Evolutionary conservation across 768 basidiomycete genomes (phyloP), one percentile per base, ranked within the genome.

Genomic region (Antrodiella citrinella): DNA sequence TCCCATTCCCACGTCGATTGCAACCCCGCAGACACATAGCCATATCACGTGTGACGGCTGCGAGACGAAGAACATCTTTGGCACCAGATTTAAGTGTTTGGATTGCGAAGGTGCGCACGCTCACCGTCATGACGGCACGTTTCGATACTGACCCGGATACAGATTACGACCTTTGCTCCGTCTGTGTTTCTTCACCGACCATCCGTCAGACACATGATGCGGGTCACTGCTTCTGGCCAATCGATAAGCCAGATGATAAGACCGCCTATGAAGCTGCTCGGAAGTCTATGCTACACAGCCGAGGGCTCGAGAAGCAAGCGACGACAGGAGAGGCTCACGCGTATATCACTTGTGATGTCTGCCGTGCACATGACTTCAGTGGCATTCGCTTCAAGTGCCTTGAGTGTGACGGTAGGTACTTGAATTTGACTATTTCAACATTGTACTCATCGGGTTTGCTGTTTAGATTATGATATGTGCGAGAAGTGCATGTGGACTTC

Each of bases 371-470:
- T 20, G 73, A 63, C 2, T 71, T 91, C 40, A 67, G 73, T 47
- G 89, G 88, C 4, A 61, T 79, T 51, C 72, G 90, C 42, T 82
- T 86, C 62, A 91, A 90, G 64, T 91, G 89, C 59, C 62, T 87
- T 20, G 82, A 87, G 54, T 91, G 88, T 62, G 69, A 72, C 47
- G 73, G 58, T 55, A 12, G 26, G 57, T 26, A 1, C 7, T 35
- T 35, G n/a, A n/a, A n/a, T n/a, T n/a, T n/a, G n/a, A n/a, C n/a
- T n/a, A n/a, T n/a, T n/a, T n/a, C n/a, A n/a, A n/a, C n/a, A n/a
- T n/a, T n/a, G n/a, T n/a, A n/a, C n/a, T n/a, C n/a, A n/a, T n/a
- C n/a, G n/a, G n/a, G n/a, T n/a, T n/a, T n/a, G n/a, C n/a, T n/a
- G n/a, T n/a, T n/a, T 18, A 22, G 41, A 43, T 43, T 43, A 43